Evolutionary conservation across 2,329 filamentous ascomycete species (phyloP), one percentile per base, ranked within the genome.

Genomic region (Stemphylium vesicarium): DNA sequence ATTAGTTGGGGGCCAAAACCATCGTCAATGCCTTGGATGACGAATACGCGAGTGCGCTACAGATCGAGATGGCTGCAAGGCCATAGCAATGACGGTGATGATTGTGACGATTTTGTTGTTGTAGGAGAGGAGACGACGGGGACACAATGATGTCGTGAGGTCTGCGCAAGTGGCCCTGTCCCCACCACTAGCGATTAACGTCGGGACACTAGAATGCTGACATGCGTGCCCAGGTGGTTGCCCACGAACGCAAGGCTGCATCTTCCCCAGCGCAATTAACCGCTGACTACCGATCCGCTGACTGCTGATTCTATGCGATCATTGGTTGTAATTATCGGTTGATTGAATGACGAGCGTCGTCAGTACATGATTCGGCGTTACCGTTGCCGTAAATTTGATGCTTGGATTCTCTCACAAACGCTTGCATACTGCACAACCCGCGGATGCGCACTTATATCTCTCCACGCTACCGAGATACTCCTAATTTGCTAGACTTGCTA

Each of bases 1-100:
- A 31, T 31, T 18, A 24, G 38, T 56, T 57, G 57, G 54, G 56
- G 55, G 57, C 62, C 42, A 55, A 52, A 50, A 54, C 36, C 41
- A 37, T 43, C 10, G 37, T 40, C 46, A 29, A 49, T 45, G 18
- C 15, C 40, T 16, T 31, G 8, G 10, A 38, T 15, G 37, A 18
- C 29, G 41, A 36, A 38, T 32, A 29, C 32, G 13, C 35, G 40
- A 26, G 15, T 35, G 39, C 20, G 15, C 37, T 45, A 29, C 2
- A 20, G 24, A 33, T n/a, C 29, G 1, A 13, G 1, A 13, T 12
- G 32, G 39, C 45, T 35, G 20, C 20, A 20, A 35, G 26, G n/a
- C 13, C 18, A 16, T 12, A 20, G 13, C 16, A 31, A 13, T 15
- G 15, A 13, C 31, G 41, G 16, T 41, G 26, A 29, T 11, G 26